phyloP scores from a whole-genome alignment of 2,329 filamentous ascomycete genomes.

The Phaeosphaeria sp. region DNA sequence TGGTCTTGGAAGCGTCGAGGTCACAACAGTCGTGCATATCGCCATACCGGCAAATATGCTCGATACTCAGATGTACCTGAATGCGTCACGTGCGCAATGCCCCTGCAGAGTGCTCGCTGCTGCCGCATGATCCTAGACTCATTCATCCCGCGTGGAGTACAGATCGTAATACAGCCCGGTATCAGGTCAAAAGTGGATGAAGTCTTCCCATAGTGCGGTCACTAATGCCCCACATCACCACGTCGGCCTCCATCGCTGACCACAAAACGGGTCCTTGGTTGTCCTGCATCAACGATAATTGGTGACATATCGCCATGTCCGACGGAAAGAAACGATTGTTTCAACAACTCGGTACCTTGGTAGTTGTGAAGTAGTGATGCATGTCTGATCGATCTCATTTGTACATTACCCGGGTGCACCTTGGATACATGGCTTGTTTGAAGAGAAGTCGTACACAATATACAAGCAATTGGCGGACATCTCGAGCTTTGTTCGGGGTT shows the following conservation, averaged over 20 bases:
- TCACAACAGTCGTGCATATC: slow-evolving; percentile 4
- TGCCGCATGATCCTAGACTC: slow-evolving; percentile 1
- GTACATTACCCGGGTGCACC: neutral
- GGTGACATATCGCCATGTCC: neutral
- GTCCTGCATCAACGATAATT: neutral
- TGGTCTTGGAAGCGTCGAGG: slow-evolving; percentile 5
- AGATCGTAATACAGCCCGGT: neutral
- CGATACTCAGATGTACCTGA: neutral
- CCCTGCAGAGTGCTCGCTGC: neutral
- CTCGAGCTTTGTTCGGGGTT: neutral
- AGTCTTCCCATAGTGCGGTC: neutral
- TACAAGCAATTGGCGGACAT: neutral
- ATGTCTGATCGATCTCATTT: neutral
- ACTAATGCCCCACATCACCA: neutral
- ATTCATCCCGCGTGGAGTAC: neutral
- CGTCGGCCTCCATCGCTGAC: no score
- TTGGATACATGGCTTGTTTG: neutral
- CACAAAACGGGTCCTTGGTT: neutral
- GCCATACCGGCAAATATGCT: neutral
- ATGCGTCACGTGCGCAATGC: slow-evolving; percentile 1
- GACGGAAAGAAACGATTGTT: neutral
- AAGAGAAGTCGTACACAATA: neutral
- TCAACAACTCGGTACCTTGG: neutral
- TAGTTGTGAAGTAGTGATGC: neutral
- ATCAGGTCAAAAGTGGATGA: neutral